Conservation (phyloP, 768 basidiomycete species). For the Mycena polygramma region DNA sequence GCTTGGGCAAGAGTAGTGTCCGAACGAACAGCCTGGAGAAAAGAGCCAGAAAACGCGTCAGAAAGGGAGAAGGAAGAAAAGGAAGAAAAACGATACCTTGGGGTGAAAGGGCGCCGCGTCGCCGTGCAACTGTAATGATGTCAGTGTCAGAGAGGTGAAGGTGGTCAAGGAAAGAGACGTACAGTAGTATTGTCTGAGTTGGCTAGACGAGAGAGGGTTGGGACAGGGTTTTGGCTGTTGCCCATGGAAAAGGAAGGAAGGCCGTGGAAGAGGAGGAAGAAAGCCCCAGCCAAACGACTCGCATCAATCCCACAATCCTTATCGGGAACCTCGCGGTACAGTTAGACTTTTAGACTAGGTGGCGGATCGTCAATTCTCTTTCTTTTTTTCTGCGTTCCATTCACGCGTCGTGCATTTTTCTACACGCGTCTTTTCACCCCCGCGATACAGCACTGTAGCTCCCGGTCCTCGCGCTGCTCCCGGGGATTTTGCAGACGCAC, state of each 20-base stretch:
- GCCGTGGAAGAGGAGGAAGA: not conserved
- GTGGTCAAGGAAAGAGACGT: not conserved
- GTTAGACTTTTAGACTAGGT: conserved; percentile 1
- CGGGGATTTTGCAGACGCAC: not conserved
- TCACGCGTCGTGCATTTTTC: conserved; percentile 13
- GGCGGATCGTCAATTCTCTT: conserved; percentile 2
- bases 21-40: conserved; percentile 30
- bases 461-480: not conserved
- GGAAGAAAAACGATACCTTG: conserved; percentile 12
- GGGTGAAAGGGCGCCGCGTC: conserved; percentile 32
- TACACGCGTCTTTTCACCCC: conserved; percentile 3
- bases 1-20: conserved; percentile 36
- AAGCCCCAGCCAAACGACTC: not conserved
- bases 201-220: conserved; percentile 15
- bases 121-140: conserved; percentile 14
- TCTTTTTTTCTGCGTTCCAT: not conserved
- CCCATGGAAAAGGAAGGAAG: conserved; percentile 22
- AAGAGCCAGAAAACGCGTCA: not conserved
- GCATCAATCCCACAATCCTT: conserved; percentile 9
- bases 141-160: conserved; percentile 13
- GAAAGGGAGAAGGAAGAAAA: not conserved
- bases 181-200: conserved; percentile 1
- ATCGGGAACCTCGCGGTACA: not conserved
- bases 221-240: conserved; percentile 23
- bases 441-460: not conserved